phyloP scores from a whole-genome alignment of 371 early-diverging fungal genomes.

The Saksenaea vasiformis region DNA sequence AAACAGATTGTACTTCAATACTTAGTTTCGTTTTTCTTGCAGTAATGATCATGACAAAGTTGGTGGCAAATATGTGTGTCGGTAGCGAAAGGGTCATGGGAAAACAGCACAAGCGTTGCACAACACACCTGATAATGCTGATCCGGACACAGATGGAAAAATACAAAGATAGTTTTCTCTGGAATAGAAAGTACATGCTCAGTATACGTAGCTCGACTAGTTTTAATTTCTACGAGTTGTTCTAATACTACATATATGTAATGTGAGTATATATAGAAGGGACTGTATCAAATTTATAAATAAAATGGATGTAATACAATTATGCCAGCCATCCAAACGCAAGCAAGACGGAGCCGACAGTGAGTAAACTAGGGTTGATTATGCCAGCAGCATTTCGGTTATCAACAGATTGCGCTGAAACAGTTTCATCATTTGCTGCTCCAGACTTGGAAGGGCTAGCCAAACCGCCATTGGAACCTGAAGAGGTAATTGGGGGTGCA shows the following conservation, averaged over 20 bases:
- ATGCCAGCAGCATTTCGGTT: neutral
- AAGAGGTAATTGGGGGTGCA: neutral
- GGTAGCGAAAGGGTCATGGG: neutral
- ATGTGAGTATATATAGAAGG: neutral
- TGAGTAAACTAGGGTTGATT: neutral
- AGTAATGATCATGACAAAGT: too few species aligned
- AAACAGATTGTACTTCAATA: too few species aligned
- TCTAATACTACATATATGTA: neutral
- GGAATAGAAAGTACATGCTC: neutral
- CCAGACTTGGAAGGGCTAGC: neutral
- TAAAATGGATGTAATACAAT: neutral
- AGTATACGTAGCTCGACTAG: neutral
- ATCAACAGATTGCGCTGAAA: conserved; percentile 19
- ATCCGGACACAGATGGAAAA: neutral
- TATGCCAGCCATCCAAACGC: neutral
- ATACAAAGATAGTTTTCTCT: neutral
- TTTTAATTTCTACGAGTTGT: neutral
- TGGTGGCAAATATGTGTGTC: too few species aligned
- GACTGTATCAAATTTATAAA: neutral
- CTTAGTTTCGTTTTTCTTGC: too few species aligned
- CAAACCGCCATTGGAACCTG: conserved; percentile 1
- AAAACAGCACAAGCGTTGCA: neutral
- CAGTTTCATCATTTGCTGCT: conserved; percentile 2
- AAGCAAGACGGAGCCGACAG: neutral
- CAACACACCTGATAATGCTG: neutral